Percentiles rank a stretch among this genome's conserved stretches.
phyloP scores from a whole-genome alignment of 225 moss, liverwort and hornwort genomes.

The Marchantia polymorpha region DNA sequence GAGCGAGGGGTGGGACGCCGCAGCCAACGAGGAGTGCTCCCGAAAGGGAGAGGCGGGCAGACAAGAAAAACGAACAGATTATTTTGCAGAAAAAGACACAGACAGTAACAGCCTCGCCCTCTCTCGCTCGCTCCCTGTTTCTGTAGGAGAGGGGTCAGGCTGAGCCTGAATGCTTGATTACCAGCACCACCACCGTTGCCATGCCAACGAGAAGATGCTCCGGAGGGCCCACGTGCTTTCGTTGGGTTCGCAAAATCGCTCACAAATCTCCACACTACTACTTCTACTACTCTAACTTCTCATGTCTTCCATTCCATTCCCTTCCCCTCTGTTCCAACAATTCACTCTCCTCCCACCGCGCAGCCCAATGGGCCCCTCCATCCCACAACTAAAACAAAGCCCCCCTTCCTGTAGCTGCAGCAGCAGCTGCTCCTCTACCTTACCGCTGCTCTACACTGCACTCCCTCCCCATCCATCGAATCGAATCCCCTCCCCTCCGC shows the following conservation, averaged over 20 bases:
- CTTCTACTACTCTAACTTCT: not conserved
- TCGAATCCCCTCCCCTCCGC: not conserved
- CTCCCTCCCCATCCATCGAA: not conserved
- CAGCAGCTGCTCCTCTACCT: not conserved
- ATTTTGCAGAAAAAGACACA: not conserved
- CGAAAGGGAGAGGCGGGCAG: not conserved
- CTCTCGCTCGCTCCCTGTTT: not conserved
- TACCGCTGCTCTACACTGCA: not conserved
- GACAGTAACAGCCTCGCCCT: not conserved
- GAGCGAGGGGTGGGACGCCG: not conserved
- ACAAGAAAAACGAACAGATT: not conserved
- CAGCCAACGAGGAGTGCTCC: not conserved
- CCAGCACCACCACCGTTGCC: constrained; percentile 2
- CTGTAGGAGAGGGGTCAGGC: not conserved
- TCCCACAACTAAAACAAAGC: not conserved
- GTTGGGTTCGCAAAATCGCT: not conserved
- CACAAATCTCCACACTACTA: constrained; percentile 1
- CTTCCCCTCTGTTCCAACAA: not conserved
- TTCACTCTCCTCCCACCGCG: not conserved
- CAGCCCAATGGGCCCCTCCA: constrained; percentile 5
- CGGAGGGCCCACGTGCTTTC: constrained; percentile 8
- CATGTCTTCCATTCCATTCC: not conserved
- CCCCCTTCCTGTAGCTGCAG: not conserved
- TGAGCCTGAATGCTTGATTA: not conserved
- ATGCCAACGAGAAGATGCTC: constrained; percentile 17